Evolutionary conservation across 371 early-diverging fungal species (phyloP).

Genomic region (Lichtheimia hyalospora): DNA sequence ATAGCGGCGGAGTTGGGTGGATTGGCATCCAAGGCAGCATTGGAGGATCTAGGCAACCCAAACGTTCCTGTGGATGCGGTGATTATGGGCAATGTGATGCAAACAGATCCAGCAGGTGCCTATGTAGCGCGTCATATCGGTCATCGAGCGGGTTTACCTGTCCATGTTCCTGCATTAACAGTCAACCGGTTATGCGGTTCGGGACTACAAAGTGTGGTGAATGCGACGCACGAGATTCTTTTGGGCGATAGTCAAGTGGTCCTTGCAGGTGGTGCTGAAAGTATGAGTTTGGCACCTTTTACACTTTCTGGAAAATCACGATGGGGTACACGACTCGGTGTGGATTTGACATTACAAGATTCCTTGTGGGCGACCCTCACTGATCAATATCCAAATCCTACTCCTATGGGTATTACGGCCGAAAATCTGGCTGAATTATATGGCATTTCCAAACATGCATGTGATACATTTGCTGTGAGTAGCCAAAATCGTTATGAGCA

Average conservation of each 20-base stretch:
- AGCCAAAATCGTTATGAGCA: conserved; percentile 86
- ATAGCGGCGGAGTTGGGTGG: conserved; percentile 91
- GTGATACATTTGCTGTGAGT: conserved; percentile 83
- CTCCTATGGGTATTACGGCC: conserved; percentile 96
- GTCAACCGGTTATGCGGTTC: conserved; percentile 96
- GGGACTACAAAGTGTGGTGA: conserved; percentile 94
- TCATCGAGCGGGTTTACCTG: conserved; percentile 80
- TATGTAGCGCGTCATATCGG: conserved; percentile 95
- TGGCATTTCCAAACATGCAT: conserved; percentile 78
- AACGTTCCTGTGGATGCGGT: conserved; percentile 82
- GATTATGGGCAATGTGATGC: conserved; percentile 94
- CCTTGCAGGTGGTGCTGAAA: conserved; percentile 92
- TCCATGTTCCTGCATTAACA: conserved; percentile 83
- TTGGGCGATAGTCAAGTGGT: conserved; percentile 84
- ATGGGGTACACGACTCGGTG: conserved; percentile 85
- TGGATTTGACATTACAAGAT: conserved; percentile 87
- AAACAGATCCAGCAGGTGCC: conserved; percentile 81
- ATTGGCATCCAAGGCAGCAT: conserved; percentile 86
- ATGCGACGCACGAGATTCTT: conserved; percentile 88
- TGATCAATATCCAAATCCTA: conserved; percentile 83
- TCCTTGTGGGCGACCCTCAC: conserved; percentile 82
- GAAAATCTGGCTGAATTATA: conserved; percentile 92
- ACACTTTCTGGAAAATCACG: conserved; percentile 73
- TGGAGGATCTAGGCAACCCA: conserved; percentile 67
- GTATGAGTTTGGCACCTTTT: conserved; percentile 92